Evolutionary conservation across 192 early-diverging fungal species (phyloP).

Genomic region (Dissophora globulifera): DNA sequence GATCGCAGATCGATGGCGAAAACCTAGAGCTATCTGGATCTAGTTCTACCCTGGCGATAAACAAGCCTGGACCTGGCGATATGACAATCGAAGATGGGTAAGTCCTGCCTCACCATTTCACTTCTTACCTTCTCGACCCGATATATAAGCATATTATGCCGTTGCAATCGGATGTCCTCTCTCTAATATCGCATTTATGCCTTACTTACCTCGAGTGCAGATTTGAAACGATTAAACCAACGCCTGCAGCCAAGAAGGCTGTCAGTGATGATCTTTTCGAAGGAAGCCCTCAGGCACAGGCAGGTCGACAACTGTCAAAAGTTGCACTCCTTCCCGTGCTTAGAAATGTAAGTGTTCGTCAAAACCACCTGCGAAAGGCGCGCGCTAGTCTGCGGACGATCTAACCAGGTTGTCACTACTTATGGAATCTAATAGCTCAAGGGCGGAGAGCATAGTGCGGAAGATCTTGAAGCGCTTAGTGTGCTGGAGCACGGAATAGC

Average conservation of each 20-base stretch:
- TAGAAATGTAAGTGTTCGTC: slow-evolving; percentile 25
- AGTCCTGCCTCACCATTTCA: no score
- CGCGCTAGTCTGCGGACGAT: no score
- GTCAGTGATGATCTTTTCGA: slow-evolving; percentile 29
- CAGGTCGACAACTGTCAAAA: slow-evolving; percentile 43
- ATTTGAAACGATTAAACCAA: slow-evolving; percentile 39
- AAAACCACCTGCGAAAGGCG: background rate
- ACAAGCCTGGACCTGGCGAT: slow-evolving; percentile 18
- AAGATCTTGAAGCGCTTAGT: slow-evolving; percentile 54
- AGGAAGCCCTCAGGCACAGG: slow-evolving; percentile 30
- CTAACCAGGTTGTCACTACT: background rate
- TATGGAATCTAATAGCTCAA: slow-evolving; percentile 33
- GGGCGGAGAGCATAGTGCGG: slow-evolving; percentile 49
- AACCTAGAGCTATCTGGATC: background rate
- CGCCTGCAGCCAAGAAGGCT: slow-evolving; percentile 19
- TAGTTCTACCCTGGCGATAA: background rate
- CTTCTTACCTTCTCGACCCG: background rate
- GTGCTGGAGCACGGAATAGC: slow-evolving; percentile 53
- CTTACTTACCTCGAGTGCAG: background rate
- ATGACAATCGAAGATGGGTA: slow-evolving; percentile 43
- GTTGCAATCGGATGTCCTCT: no score
- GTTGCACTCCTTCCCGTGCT: slow-evolving; percentile 44
- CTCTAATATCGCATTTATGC: no score
- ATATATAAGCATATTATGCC: no score
- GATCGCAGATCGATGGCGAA: background rate